Base-by-base conservation (phyloP, 352 stramenopile genomes). In the Nothophytophthora sp. region DNA sequence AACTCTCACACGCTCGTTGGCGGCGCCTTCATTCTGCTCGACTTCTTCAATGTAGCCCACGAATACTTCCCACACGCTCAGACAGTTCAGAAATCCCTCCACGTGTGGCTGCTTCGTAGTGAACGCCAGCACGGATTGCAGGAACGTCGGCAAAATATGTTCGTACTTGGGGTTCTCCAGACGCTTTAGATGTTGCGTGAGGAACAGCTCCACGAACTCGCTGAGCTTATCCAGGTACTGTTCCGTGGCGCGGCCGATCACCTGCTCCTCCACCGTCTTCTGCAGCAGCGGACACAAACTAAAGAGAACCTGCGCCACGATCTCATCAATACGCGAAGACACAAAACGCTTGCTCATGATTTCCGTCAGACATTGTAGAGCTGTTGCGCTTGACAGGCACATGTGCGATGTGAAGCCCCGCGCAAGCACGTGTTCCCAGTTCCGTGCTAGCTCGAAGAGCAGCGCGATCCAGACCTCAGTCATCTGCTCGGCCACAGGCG, bases 61-160 rank as follows among this genome's bases (percentile, higher is more conserved):
- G 42, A 94, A 88, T 5, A 94, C 79, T 22, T 94, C 81, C 83
- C 83, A 94, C 6, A 92, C 73, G 20, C 67, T 81, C 28, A 94
- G 47, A 37, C 83, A 94, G 52, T 92, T 90, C 36, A 92, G 47
- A 35, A 92, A 88, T 1, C 81, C 83, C 25, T 75, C 76, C 2
- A 88, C 67, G 37, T 92, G 79, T 4, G 79, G 79, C 66, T 94
- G 83, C 19, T 84, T 77, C 16, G 70, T 70, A 5, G 81, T 94
- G 7, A 92, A 71, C 18, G 52, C 49, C 34, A 89, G 67, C 23
- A 91, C 77, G 1, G 77, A 51, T 43, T 86, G 64, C 39, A 82
- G 63, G 45, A 88, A 90, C 22, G 55, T 56, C 3, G 79, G 74
- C 18, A 93, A 51, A 18, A 81, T 63, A 11, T 43, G 41, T 36